Conservation (phyloP, 768 basidiomycete species). For the Collybiopsis confluens region DNA sequence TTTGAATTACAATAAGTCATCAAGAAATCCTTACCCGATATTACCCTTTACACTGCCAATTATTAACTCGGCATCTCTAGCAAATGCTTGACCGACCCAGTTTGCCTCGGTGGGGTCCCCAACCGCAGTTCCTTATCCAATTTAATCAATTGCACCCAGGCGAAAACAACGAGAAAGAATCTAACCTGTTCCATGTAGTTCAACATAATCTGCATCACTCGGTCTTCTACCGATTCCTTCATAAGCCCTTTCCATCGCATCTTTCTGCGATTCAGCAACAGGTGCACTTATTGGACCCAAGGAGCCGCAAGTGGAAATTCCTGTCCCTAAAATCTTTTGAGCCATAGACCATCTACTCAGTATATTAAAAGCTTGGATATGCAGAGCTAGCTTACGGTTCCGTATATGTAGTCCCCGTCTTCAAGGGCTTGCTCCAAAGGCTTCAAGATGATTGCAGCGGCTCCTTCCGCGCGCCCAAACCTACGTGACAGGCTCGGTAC, state of each 20-base stretch:
- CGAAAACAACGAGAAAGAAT: neutral
- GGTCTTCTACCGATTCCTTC: conserved; percentile 24
- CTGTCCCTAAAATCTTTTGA: conserved; percentile 41
- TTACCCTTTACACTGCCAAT: conserved; percentile 46
- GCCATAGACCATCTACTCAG: too few relatives aligned
- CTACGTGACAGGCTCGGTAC: conserved; percentile 7
- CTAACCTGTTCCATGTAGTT: conserved; percentile 46
- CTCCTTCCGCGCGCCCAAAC: conserved; percentile 25
- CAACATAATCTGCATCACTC: conserved; percentile 42
- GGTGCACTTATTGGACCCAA: conserved; percentile 34
- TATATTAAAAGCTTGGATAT: too few relatives aligned
- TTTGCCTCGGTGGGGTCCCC: conserved; percentile 51
- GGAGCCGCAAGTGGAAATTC: conserved; percentile 32
- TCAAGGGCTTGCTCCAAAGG: conserved; percentile 21
- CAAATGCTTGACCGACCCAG: conserved; percentile 28
- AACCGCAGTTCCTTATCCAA: conserved; percentile 30
- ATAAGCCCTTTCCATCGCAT: conserved; percentile 35
- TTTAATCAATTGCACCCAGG: neutral
- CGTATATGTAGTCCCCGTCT: conserved; percentile 25
- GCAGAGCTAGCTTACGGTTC: too few relatives aligned
- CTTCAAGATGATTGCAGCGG: conserved; percentile 23
- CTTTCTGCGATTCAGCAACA: conserved; percentile 30
- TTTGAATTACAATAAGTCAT: neutral
- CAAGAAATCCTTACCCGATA: conserved; percentile 29
- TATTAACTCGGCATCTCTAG: conserved; percentile 19